Conservation (phyloP, 768 basidiomycete genomes). For the Kwoniella mangroviensis region DNA sequence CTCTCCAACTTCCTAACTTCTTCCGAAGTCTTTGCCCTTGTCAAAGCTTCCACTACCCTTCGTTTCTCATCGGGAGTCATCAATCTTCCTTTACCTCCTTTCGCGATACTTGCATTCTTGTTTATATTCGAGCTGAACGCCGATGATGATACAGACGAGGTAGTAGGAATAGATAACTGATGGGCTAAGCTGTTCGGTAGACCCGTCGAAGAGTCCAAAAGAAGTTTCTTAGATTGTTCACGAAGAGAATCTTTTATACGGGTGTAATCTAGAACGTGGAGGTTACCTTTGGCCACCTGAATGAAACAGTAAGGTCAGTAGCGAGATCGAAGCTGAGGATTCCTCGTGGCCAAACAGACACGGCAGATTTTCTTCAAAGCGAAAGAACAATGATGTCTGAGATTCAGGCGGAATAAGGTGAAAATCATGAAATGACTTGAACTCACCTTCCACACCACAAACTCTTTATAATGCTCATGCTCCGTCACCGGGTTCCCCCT, state of each 20-base stretch:
- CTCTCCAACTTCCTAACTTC: constrained; percentile 56
- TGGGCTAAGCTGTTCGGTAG: constrained; percentile 56
- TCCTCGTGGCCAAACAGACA: too few relatives aligned
- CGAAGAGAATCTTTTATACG: constrained; percentile 58
- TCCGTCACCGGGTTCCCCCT: constrained; percentile 54
- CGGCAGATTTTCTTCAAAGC: too few relatives aligned
- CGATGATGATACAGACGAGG: constrained; percentile 33
- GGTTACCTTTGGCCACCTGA: constrained; percentile 52
- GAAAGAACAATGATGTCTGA: too few relatives aligned
- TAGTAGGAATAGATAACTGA: constrained; percentile 45
- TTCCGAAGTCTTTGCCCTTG: constrained; percentile 52
- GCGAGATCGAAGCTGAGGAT: too few relatives aligned
- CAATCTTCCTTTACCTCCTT: constrained; percentile 54
- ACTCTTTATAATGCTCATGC: constrained; percentile 56
- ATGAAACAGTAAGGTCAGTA: constrained; percentile 2
- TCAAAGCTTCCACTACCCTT: constrained; percentile 55
- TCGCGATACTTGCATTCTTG: constrained; percentile 18
- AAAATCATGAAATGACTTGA: too few relatives aligned
- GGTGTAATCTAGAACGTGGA: constrained; percentile 56
- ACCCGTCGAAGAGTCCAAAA: constrained; percentile 45
- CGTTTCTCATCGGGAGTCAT: constrained; percentile 58
- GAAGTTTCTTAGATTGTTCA: constrained; percentile 40
- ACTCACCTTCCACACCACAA: constrained; percentile 57
- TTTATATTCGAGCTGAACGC: constrained; percentile 15
- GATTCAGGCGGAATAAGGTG: too few relatives aligned